phyloP scores from a whole-genome alignment of 179 eudicot genomes.

The Vitellaria paradoxa region DNA sequence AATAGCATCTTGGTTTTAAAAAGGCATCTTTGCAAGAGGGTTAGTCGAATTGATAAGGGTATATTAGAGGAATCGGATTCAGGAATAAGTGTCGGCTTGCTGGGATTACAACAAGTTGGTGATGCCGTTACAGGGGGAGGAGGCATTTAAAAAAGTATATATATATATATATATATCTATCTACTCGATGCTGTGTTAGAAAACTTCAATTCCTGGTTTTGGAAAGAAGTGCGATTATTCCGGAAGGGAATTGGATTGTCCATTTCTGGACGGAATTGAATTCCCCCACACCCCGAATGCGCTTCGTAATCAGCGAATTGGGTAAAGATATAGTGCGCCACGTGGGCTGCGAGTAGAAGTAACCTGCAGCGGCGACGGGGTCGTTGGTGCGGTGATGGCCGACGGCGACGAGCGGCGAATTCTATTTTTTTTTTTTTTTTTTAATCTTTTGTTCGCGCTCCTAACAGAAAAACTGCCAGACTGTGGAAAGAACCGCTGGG shows the following conservation, averaged over 20 bases:
- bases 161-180: too few species aligned
- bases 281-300: neutral
- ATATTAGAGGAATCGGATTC: slow-evolving; percentile 5
- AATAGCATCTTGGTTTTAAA: slow-evolving; percentile 59
- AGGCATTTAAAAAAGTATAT: neutral
- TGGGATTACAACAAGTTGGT: slow-evolving; percentile 5
- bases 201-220: neutral
- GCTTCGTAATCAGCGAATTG: neutral
- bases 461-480: slow-evolving; percentile 6
- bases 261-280: slow-evolving; percentile 12
- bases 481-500: neutral
- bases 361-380: neutral
- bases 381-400: neutral
- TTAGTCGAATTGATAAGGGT: neutral
- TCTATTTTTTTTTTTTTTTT: neutral
- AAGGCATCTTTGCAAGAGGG: slow-evolving; percentile 18
- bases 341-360: neutral
- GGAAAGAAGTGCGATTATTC: neutral
- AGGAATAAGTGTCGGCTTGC: neutral
- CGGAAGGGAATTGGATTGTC: neutral
- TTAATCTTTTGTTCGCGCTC: neutral
- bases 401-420: neutral
- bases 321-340: neutral
- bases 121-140: neutral
- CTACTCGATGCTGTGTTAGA: neutral